phyloP scores from a whole-genome alignment of 2,329 filamentous ascomycete species.

The Colletotrichum salicis region DNA sequence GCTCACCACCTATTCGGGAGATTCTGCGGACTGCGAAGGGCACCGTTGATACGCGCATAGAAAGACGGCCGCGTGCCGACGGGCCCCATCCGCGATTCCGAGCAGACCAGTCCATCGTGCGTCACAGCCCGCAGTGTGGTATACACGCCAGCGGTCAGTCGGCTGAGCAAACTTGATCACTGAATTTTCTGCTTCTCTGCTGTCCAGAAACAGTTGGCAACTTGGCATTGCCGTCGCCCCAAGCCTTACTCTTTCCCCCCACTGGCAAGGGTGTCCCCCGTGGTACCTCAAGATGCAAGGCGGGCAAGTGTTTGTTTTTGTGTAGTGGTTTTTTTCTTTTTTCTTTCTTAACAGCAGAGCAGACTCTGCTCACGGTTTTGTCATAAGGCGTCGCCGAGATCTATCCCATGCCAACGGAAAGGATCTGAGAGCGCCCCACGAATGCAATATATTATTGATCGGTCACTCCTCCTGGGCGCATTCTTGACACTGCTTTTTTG shows the following conservation, averaged over 20 bases:
- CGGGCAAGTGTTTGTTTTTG: neutral
- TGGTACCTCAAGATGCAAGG: slow-evolving; percentile 10
- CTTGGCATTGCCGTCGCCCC: neutral
- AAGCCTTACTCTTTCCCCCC: neutral
- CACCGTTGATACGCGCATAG: neutral
- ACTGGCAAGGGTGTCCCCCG: slow-evolving; percentile 14
- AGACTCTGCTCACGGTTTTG: neutral
- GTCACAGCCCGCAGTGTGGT: slow-evolving; percentile 6
- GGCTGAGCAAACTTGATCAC: slow-evolving; percentile 6
- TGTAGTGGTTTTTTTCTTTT: slow-evolving; percentile 12
- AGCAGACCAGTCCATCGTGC: neutral
- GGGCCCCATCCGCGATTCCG: neutral
- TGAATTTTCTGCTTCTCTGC: neutral
- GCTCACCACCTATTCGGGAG: neutral
- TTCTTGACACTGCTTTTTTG: neutral
- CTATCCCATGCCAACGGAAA: neutral
- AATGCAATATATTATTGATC: neutral
- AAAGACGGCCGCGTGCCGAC: neutral
- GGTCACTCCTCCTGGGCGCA: neutral
- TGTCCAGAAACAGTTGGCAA: neutral
- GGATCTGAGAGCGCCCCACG: slow-evolving; percentile 5
- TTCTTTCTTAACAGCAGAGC: neutral
- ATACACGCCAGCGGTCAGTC: neutral
- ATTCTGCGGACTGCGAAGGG: neutral
- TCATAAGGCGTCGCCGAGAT: slow-evolving; percentile 4